Evolutionary conservation across 2,329 filamentous ascomycete species (phyloP).

Genomic region (Stachybotrys chlorohalonatus): DNA sequence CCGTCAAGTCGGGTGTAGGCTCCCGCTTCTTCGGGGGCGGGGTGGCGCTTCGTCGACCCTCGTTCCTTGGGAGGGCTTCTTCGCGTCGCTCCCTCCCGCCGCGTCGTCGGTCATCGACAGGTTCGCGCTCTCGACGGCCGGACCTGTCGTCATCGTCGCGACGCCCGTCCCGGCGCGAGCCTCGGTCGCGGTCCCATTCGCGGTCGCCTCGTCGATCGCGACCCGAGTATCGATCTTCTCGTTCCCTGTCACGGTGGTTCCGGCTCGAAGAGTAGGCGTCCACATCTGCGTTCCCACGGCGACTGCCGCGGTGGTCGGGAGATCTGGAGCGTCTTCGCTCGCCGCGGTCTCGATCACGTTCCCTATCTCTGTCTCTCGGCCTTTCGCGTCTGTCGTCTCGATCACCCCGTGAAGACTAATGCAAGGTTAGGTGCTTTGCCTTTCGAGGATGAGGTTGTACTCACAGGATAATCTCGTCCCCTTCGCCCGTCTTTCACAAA

Average conservation of each 20-base stretch:
- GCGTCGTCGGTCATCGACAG: slow-evolving; percentile 39
- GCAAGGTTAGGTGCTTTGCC: slow-evolving; percentile 8
- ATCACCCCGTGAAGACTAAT: slow-evolving; percentile 19
- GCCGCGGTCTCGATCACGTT: slow-evolving; percentile 28
- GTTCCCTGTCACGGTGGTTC: slow-evolving; percentile 85
- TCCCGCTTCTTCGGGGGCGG: slow-evolving; percentile 86
- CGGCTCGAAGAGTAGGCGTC: slow-evolving; percentile 91
- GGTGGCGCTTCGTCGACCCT: slow-evolving; percentile 63
- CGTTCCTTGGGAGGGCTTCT: slow-evolving; percentile 30
- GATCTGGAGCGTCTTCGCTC: slow-evolving; percentile 68
- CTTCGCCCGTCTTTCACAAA: slow-evolving; percentile 36
- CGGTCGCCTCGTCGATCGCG: slow-evolving; percentile 60
- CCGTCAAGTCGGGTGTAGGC: slow-evolving; percentile 88
- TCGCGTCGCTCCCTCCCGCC: slow-evolving; percentile 37
- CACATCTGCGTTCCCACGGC: slow-evolving; percentile 67
- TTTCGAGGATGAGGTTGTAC: slow-evolving; percentile 11
- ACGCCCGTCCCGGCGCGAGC: slow-evolving; percentile 49
- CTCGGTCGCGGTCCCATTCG: slow-evolving; percentile 67
- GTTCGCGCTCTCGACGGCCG: slow-evolving; percentile 49
- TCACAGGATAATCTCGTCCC: slow-evolving; percentile 46
- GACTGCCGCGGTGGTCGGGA: slow-evolving; percentile 59
- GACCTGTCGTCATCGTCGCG: slow-evolving; percentile 56
- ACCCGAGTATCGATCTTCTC: slow-evolving; percentile 81
- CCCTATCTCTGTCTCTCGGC: slow-evolving; percentile 1
- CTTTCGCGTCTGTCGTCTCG: slow-evolving; percentile 24